These are phyloP conservation scores for Chlamydomonas applanata DNA, from an alignment of 139 green algal species.

Conservation along the genomic window DNA sequence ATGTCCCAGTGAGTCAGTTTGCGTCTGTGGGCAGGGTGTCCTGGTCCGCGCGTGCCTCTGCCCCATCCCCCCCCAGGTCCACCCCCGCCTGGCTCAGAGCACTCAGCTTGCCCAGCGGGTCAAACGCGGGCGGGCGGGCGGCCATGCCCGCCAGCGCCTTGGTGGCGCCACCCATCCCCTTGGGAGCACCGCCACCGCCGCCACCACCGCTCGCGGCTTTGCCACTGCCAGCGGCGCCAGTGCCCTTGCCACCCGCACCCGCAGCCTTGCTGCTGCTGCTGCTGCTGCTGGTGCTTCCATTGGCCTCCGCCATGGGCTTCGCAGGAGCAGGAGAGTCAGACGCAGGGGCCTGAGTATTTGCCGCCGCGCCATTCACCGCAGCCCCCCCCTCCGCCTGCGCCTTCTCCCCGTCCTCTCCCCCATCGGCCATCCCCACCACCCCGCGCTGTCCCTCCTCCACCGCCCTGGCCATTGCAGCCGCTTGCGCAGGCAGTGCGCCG, in stretches of 20 bases:
- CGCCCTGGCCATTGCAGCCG: background rate
- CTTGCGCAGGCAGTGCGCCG: background rate
- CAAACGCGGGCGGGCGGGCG: constrained; percentile 26
- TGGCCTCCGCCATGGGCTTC: too few relatives aligned
- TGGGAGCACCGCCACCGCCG: background rate
- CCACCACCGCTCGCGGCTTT: too few relatives aligned
- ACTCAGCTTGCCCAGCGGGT: constrained; percentile 23
- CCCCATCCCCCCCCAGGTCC: constrained; percentile 24
- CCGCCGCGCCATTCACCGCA: background rate
- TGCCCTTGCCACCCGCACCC: background rate
- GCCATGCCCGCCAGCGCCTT: constrained; percentile 7
- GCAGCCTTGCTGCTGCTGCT: background rate
- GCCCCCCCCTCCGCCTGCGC: background rate
- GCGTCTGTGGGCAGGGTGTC: constrained; percentile 16
- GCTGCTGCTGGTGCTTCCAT: too few relatives aligned
- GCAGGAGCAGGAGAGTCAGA: too few relatives aligned
- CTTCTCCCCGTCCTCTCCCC: background rate
- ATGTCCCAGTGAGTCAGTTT: background rate
- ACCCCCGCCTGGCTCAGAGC: background rate
- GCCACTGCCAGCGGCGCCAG: too few relatives aligned
- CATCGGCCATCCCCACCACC: background rate
- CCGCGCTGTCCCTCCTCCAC: background rate
- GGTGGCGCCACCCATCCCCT: background rate
- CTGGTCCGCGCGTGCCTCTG: constrained; percentile 16
- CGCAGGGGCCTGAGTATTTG: background rate